Evolutionary conservation across 2,329 filamentous ascomycete genomes (phyloP).

Genomic region (Colletotrichum gloeosporioides): DNA sequence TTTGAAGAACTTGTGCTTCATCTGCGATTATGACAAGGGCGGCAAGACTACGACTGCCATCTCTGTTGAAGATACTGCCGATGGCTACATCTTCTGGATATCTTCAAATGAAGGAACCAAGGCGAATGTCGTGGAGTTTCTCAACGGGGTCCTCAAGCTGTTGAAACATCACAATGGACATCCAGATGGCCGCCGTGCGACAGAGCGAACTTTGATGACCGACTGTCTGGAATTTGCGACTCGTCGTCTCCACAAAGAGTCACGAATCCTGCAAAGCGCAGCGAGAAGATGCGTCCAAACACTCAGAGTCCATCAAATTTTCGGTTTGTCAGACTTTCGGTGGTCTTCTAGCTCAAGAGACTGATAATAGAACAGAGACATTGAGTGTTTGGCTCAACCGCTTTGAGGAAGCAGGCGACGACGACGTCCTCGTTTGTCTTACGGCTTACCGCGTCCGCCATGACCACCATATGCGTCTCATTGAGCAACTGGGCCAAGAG

Average conservation of each 20-base stretch:
- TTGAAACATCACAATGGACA: background rate
- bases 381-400: background rate
- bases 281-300: constrained; percentile 4
- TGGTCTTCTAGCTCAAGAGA: no score
- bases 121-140: constrained; percentile 32
- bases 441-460: background rate
- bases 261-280: constrained; percentile 19
- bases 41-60: constrained; percentile 50
- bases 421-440: background rate
- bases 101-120: constrained; percentile 40
- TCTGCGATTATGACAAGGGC: constrained; percentile 53
- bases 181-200: fast-evolving
- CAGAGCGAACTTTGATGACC: background rate
- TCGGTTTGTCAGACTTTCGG: fast-evolving
- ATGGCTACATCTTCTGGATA: constrained; percentile 46
- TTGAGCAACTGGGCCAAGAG: background rate
- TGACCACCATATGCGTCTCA: constrained; percentile 7
- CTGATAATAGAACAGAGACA: background rate
- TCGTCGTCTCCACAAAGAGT: constrained; percentile 28
- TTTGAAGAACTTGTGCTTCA: constrained; percentile 44
- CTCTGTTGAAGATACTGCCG: constrained; percentile 38
- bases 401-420: background rate
- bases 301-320: background rate
- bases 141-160: constrained; percentile 14
- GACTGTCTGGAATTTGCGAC: constrained; percentile 23